A percentile compares a stretch with the other conserved stretches of the same genome.
These are phyloP conservation scores for Hordeum marinum DNA, from an alignment of 176 grass and related monocot genomes.

Conservation along the genomic window DNA sequence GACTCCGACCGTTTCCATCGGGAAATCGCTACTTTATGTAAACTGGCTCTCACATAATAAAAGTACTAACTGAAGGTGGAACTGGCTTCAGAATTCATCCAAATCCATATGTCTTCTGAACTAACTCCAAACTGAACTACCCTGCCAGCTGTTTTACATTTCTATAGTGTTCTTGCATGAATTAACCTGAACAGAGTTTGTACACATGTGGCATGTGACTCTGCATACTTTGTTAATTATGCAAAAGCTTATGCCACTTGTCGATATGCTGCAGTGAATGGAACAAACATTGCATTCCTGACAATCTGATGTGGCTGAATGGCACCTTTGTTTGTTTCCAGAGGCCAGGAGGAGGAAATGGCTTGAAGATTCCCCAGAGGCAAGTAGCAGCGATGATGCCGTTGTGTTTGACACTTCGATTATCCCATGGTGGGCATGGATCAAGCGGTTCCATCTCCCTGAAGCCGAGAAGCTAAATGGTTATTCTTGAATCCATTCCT, in stretches of 20 bases:
- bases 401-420: slow-evolving; percentile 76
- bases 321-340: slow-evolving; percentile 37
- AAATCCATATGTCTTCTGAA: not conserved
- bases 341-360: slow-evolving; percentile 94
- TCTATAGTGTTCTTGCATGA: not conserved
- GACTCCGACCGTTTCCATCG: not conserved
- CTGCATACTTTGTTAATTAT: too few species aligned
- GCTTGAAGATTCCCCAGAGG: slow-evolving; percentile 91
- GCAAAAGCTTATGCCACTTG: slow-evolving; percentile 15
- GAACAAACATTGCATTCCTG: not conserved
- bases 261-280: not conserved
- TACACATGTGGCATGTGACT: too few species aligned
- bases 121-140: not conserved
- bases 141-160: not conserved
- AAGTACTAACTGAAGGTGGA: not conserved
- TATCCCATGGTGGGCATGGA: slow-evolving; percentile 93
- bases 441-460: slow-evolving; percentile 85
- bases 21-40: not conserved
- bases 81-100: not conserved
- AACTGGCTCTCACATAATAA: not conserved
- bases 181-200: too few species aligned
- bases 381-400: slow-evolving; percentile 38
- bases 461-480: slow-evolving; percentile 96
- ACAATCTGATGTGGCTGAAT: not conserved
- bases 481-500: slow-evolving; percentile 1